Evolutionary conservation across 1,139 yeast species (phyloP).

Genomic region (Kluyveromyces sp.): DNA sequence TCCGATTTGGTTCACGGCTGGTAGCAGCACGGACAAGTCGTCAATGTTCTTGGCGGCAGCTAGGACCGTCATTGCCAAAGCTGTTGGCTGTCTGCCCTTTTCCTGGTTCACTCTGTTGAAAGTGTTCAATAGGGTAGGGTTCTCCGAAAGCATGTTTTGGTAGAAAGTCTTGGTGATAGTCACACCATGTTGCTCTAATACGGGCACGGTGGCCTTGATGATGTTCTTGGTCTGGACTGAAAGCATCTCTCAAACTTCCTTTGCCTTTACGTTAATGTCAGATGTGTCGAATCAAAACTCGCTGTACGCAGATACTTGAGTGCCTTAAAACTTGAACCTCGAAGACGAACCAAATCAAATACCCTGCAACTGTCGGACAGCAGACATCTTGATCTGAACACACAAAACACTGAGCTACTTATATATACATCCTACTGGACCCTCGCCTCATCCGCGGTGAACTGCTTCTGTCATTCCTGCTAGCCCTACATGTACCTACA

Average conservation of each 20-base stretch:
- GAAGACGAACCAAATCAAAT: no score
- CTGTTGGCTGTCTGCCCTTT: constrained; percentile 52
- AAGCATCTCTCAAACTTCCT: constrained; percentile 16
- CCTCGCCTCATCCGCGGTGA: no score
- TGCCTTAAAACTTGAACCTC: no score
- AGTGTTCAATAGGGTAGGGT: constrained; percentile 50
- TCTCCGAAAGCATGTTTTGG: constrained; percentile 44
- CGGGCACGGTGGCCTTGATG: constrained; percentile 53
- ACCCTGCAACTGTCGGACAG: no score
- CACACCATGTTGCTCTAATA: constrained; percentile 50
- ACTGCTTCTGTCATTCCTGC: no score
- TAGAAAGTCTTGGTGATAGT: constrained; percentile 50
- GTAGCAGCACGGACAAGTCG: constrained; percentile 46
- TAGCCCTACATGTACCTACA: no score
- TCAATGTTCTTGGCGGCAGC: constrained; percentile 62
- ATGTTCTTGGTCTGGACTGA: constrained; percentile 30
- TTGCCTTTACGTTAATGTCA: no score
- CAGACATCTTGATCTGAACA: no score
- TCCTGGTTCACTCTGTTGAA: constrained; percentile 57
- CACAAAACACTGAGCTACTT: no score
- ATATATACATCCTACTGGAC: background rate
- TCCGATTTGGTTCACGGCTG: constrained; percentile 54
- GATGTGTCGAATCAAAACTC: no score
- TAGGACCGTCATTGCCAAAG: constrained; percentile 55
- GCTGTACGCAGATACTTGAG: no score